A percentile compares a stretch with the other conserved stretches of the same genome.
Conservation (phyloP, 768 basidiomycete genomes). For the Suillus alpinus region DNA sequence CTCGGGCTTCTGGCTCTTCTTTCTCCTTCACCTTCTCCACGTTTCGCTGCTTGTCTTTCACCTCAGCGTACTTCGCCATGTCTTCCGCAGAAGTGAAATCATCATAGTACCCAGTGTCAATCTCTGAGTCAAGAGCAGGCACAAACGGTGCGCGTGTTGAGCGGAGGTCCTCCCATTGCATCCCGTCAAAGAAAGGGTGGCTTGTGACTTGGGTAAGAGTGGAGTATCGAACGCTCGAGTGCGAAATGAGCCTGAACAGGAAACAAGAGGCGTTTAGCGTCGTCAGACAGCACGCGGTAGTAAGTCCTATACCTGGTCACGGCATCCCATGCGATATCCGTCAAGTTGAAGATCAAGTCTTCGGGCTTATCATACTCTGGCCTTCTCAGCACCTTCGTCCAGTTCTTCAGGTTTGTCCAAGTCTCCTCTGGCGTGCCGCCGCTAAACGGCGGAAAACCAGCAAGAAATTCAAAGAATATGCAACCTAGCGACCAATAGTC, state of each 20-base stretch:
- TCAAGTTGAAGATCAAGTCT: slow-evolving; percentile 94
- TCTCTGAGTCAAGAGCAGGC: slow-evolving; percentile 89
- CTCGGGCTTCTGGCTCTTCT: slow-evolving; percentile 66
- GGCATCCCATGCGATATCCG: slow-evolving; percentile 91
- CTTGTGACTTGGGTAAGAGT: slow-evolving; percentile 67
- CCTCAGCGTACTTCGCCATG: slow-evolving; percentile 99
- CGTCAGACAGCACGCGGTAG: neutral
- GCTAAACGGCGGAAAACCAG: slow-evolving; percentile 97
- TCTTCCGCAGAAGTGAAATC: slow-evolving; percentile 87
- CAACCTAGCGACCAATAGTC: slow-evolving; percentile 99
- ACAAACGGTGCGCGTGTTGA: slow-evolving; percentile 83
- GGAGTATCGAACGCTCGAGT: slow-evolving; percentile 75
- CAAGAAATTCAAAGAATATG: slow-evolving; percentile 95
- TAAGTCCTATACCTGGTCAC: slow-evolving; percentile 65
- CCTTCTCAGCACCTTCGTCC: slow-evolving; percentile 87
- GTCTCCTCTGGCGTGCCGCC: slow-evolving; percentile 96
- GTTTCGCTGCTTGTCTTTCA: slow-evolving; percentile 93
- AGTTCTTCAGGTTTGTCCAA: slow-evolving; percentile 98
- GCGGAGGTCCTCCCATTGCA: slow-evolving; percentile 80
- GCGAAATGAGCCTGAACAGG: slow-evolving; percentile 72
- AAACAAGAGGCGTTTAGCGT: slow-evolving; percentile 2
- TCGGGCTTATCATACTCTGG: slow-evolving; percentile 96
- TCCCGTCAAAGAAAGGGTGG: slow-evolving; percentile 80
- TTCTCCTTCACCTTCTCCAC: slow-evolving; percentile 91
- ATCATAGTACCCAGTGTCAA: slow-evolving; percentile 94